These are phyloP conservation scores for Sordariomycetes sp. DNA, from an alignment of 2,329 filamentous ascomycete species.

Conservation along the genomic window DNA sequence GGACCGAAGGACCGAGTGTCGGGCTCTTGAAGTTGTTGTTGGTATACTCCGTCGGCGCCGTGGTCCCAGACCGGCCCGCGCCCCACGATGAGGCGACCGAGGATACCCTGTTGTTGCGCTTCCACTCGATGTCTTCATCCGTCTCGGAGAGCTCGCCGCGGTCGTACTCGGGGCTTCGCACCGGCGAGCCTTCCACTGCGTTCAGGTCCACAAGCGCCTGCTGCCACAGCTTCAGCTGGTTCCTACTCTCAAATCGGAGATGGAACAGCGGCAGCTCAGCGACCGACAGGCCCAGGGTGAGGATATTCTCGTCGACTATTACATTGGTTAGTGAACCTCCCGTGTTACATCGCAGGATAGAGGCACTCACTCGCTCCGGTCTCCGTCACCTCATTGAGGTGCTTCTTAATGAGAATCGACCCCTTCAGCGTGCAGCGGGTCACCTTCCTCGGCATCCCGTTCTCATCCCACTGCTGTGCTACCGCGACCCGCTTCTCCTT, in stretches of 20 bases:
- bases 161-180: conserved; percentile 66
- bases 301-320: conserved; percentile 59
- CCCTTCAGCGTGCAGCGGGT: conserved; percentile 85
- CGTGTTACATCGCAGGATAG: background rate
- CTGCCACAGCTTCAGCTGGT: conserved; percentile 82
- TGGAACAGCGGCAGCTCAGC: conserved; percentile 89
- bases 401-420: conserved; percentile 96
- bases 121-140: conserved; percentile 71
- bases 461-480: conserved; percentile 54
- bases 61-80: conserved; percentile 68
- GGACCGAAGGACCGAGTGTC: conserved; percentile 39
- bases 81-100: conserved; percentile 71
- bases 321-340: conserved; percentile 14
- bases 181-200: conserved; percentile 47
- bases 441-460: conserved; percentile 43
- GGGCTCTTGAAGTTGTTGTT: conserved; percentile 58
- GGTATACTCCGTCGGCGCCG: conserved; percentile 86
- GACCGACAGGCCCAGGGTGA: conserved; percentile 85
- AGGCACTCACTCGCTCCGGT: conserved; percentile 30
- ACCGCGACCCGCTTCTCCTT: conserved; percentile 77
- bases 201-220: conserved; percentile 78
- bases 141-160: conserved; percentile 63
- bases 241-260: conserved; percentile 71
- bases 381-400: conserved; percentile 78
- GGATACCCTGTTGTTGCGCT: conserved; percentile 59